Percentiles rank a stretch among this genome's conserved stretches.
These are phyloP conservation scores for Fagopyrum esculentum DNA, from an alignment of 148 eudicot species.

Conservation along the genomic window DNA sequence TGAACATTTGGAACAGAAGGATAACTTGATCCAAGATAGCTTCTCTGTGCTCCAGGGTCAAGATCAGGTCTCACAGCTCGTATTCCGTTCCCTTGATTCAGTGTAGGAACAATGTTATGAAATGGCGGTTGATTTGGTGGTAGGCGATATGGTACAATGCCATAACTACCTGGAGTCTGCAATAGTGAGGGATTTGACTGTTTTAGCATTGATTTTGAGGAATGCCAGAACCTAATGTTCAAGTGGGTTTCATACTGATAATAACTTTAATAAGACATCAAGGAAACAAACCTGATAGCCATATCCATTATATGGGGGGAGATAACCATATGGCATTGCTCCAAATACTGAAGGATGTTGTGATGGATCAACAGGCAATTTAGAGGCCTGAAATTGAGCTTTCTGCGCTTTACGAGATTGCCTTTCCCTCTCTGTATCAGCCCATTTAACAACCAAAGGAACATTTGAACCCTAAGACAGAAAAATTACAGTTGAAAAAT, in stretches of 20 bases:
- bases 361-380: slow-evolving; percentile 25
- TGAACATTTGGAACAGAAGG: slow-evolving; percentile 51
- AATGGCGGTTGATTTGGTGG: slow-evolving; percentile 64
- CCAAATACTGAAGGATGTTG: slow-evolving; percentile 45
- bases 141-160: slow-evolving; percentile 72
- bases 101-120: slow-evolving; percentile 38
- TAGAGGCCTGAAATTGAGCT: slow-evolving; percentile 34
- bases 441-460: slow-evolving; percentile 74
- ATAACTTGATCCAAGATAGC: slow-evolving; percentile 57
- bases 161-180: slow-evolving; percentile 80
- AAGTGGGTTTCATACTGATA: background rate
- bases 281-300: slow-evolving; percentile 76
- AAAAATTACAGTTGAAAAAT: slow-evolving; percentile 7
- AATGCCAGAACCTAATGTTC: background rate
- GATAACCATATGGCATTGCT: slow-evolving; percentile 50
- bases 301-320: slow-evolving; percentile 56
- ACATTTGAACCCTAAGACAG: slow-evolving; percentile 21
- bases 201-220: background rate
- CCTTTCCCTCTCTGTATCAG: slow-evolving; percentile 72
- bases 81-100: slow-evolving; percentile 56
- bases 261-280: background rate
- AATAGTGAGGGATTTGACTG: slow-evolving; percentile 7
- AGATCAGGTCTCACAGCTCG: slow-evolving; percentile 60
- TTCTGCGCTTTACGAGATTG: slow-evolving; percentile 62
- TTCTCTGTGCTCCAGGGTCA: slow-evolving; percentile 60